Base-by-base conservation (phyloP, 2,329 filamentous ascomycete species). In the Fusarium aywerte region DNA sequence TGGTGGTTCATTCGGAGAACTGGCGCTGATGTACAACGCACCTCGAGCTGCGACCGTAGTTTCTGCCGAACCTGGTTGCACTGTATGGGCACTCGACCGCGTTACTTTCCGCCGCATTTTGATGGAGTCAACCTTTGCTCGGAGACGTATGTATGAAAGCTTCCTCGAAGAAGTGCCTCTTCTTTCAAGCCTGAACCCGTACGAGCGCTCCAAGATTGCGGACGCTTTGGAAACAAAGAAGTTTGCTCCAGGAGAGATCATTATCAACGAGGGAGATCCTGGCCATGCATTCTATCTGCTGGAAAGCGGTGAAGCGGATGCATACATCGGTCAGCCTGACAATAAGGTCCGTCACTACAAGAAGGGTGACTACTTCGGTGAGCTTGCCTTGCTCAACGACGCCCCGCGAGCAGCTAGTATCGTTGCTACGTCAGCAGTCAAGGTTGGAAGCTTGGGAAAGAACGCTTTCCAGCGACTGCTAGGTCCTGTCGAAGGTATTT, bases 11-110 rank as follows among this genome's bases (percentile, higher is more conserved):
- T 99, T 99, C 79, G 96, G 96, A 73, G 96, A 99, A 81, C 85
- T 99, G 57, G 96, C 96, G 13, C 85, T 99, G 74, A 98, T 99
- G 96, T 98, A 99, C 83, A 97, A 98, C 75, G 93, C 96, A 21
- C 96, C 96, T 25, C 92, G 96, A 75, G 96, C 96, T 39, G 96
- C 96, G 5, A 98, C 96, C 0, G 92, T 99, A 62, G 87, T 96
- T 63, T 97, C 92, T 29, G 89, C 90, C 13, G 92, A 96, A 73
- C 78, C 90, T 4, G 82, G 86, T 32, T 94, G 91, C 74, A 94
- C 91, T 5, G 85, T 99, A 11, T 99, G 96, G 96, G 93, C 93
- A 20, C 85, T 99, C 49, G 96, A 99, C 77, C 92, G 96, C 52
- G 86, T 97, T 66, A 99, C 96, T 11, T 99, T 99, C 85, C 93